Evolutionary conservation across 164 flowering plant genomes (phyloP).

Genomic region (Nelumbo lutea): DNA sequence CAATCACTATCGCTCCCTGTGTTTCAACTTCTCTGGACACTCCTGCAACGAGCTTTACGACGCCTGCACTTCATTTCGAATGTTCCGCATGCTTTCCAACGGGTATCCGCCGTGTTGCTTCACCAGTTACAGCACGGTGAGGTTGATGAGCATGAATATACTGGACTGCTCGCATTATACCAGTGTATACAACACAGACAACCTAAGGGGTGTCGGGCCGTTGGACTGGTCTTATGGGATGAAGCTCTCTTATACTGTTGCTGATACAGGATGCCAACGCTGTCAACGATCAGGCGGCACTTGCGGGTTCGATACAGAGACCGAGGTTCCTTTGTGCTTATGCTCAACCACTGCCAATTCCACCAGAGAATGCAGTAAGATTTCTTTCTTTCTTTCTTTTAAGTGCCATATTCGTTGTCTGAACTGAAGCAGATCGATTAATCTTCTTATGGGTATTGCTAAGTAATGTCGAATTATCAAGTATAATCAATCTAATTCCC

Average conservation of each 20-base stretch:
- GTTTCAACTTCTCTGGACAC: slow-evolving; percentile 79
- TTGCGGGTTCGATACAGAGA: slow-evolving; percentile 81
- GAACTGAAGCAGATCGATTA: too few relatives aligned
- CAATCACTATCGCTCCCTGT: slow-evolving; percentile 63
- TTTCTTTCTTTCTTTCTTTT: background rate
- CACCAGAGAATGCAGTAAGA: slow-evolving; percentile 70
- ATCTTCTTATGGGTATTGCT: too few relatives aligned
- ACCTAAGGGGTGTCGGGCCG: slow-evolving; percentile 53
- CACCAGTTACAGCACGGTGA: slow-evolving; percentile 61
- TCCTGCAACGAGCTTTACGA: slow-evolving; percentile 79
- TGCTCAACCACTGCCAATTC: slow-evolving; percentile 51
- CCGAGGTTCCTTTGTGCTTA: slow-evolving; percentile 52
- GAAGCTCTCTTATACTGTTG: slow-evolving; percentile 45
- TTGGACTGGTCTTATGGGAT: slow-evolving; percentile 86
- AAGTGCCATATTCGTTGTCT: background rate
- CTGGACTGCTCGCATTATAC: slow-evolving; percentile 88
- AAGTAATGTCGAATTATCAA: too few relatives aligned
- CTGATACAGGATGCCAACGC: slow-evolving; percentile 65
- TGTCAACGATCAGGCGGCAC: slow-evolving; percentile 66
- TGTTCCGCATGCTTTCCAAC: slow-evolving; percentile 37
- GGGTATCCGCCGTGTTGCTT: slow-evolving; percentile 66
- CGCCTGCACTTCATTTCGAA: slow-evolving; percentile 46
- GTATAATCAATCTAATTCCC: background rate
- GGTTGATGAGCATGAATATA: slow-evolving; percentile 77
- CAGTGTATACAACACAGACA: slow-evolving; percentile 43